Percentiles rank a stretch among this genome's conserved stretches.
These are phyloP conservation scores for Entamoeba moshkovskii DNA, from an alignment of 208 protist species.

Conservation along the genomic window DNA sequence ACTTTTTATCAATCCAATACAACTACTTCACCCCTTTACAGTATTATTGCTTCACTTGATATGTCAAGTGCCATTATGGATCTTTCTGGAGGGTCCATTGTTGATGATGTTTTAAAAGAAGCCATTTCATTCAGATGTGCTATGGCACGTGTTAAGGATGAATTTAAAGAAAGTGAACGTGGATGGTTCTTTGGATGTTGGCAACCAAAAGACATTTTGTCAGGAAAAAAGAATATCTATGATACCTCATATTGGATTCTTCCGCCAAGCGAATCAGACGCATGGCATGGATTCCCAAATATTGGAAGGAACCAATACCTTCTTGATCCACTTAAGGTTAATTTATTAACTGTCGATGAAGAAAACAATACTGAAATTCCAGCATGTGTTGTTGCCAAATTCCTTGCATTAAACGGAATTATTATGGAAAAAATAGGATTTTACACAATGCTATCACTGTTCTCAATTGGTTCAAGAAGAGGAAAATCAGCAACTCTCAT, in stretches of 20 bases:
- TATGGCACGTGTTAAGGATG: not conserved
- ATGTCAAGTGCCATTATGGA: not conserved
- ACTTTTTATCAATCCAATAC: not conserved
- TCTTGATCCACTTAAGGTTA: not conserved
- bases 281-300: not conserved
- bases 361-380: not conserved
- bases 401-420: not conserved
- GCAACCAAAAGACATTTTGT: not conserved
- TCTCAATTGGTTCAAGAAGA: not conserved
- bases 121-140: not conserved
- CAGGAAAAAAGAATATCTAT: not conserved
- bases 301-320: not conserved
- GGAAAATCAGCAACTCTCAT: not conserved
- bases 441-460: not conserved
- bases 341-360: not conserved
- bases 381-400: not conserved
- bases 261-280: not conserved
- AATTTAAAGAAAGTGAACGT: not conserved
- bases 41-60: not conserved
- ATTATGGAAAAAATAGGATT: not conserved
- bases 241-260: not conserved
- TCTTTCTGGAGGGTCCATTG: not conserved
- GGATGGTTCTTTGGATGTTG: not conserved
- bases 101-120: not conserved
- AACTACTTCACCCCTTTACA: not conserved